Conservation (phyloP, 2,329 filamentous ascomycete genomes). For the Pseudogymnoascus sp. region DNA sequence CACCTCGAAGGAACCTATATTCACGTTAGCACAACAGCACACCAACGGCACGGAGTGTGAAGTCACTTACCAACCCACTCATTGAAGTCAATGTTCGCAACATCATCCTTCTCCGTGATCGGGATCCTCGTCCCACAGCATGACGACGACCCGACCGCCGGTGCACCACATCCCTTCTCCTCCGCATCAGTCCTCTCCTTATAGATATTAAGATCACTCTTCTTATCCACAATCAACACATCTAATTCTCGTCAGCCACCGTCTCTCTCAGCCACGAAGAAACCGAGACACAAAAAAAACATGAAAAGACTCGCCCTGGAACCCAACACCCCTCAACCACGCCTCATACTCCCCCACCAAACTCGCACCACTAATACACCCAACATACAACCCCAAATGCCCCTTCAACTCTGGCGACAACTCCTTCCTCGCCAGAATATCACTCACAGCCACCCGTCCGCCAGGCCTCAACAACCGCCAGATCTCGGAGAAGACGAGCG, state of each 20-base stretch:
- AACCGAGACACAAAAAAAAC: too few species aligned
- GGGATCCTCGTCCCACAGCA: slow-evolving; percentile 12
- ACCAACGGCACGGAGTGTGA: slow-evolving; percentile 12
- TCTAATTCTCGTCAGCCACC: slow-evolving; percentile 24
- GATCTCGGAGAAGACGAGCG: slow-evolving; percentile 48
- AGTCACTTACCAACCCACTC: slow-evolving; percentile 39
- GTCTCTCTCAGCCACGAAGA: not conserved
- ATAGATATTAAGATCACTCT: slow-evolving; percentile 42
- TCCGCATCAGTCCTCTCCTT: slow-evolving; percentile 22
- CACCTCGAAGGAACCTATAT: slow-evolving; percentile 40
- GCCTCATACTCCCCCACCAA: slow-evolving; percentile 41
- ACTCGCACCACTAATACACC: slow-evolving; percentile 53
- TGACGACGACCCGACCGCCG: slow-evolving; percentile 10
- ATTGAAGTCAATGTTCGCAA: slow-evolving; percentile 38
- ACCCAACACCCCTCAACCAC: slow-evolving; percentile 44
- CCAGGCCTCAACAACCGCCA: slow-evolving; percentile 47
- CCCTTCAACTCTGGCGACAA: slow-evolving; percentile 41
- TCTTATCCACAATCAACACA: slow-evolving; percentile 37
- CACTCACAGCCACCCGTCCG: slow-evolving; percentile 50
- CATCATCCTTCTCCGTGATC: slow-evolving; percentile 5
- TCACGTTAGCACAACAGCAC: not conserved
- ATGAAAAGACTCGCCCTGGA: slow-evolving; percentile 35
- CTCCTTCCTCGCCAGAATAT: slow-evolving; percentile 46
- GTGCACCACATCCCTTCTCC: slow-evolving; percentile 9
- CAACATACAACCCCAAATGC: slow-evolving; percentile 47